These are phyloP conservation scores for Komagataella phaffii DNA, from an alignment of 805 yeast genomes.

Conservation along the genomic window DNA sequence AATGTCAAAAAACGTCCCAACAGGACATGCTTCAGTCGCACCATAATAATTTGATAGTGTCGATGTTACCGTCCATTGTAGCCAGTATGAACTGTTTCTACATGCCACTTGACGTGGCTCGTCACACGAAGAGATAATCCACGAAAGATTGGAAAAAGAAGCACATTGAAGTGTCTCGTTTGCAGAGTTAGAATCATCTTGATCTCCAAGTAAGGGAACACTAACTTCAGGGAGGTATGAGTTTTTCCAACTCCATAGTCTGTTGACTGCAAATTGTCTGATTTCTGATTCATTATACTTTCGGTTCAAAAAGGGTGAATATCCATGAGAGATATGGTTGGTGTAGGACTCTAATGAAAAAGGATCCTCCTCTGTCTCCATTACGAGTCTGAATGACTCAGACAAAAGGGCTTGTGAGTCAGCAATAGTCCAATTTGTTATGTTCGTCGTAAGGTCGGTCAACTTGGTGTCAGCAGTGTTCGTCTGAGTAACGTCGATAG, in stretches of 20 bases:
- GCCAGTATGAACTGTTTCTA: slow-evolving; percentile 22
- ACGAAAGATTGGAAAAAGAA: neutral
- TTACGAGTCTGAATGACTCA: neutral
- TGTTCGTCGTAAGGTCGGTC: neutral
- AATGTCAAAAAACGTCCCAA: slow-evolving; percentile 21
- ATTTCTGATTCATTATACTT: neutral
- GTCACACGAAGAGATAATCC: neutral
- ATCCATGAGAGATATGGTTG: neutral
- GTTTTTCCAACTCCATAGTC: neutral
- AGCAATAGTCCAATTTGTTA: neutral
- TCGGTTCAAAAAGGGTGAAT: neutral
- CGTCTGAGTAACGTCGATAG: neutral
- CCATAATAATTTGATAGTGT: slow-evolving; percentile 29
- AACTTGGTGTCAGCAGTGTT: neutral
- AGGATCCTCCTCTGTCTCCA: neutral
- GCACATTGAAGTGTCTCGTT: neutral
- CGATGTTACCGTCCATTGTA: slow-evolving; percentile 28
- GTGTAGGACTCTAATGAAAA: neutral
- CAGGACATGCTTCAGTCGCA: slow-evolving; percentile 21
- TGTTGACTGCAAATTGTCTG: neutral
- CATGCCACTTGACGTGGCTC: slow-evolving; percentile 36
- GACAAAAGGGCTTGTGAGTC: neutral
- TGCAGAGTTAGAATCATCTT: neutral
- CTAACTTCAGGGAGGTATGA: neutral
- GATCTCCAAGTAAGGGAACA: neutral